Conservation (phyloP, 1,284 basidiomycete genomes). For the Malassezia furfur region DNA sequence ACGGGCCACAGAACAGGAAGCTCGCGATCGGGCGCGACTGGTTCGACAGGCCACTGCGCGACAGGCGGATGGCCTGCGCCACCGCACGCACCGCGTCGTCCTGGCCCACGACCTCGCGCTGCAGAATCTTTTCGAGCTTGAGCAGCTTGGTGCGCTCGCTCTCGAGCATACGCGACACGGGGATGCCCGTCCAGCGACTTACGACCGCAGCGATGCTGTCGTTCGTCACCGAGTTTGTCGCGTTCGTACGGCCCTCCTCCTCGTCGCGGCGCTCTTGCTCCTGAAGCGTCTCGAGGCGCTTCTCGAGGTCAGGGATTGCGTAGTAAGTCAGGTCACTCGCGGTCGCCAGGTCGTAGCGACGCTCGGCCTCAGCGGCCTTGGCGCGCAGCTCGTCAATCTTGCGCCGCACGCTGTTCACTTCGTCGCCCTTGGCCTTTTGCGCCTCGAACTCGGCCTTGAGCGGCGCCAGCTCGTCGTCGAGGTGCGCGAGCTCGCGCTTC, state of each 20-base stretch:
- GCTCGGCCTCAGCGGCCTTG: constrained; percentile 88
- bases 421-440: constrained; percentile 75
- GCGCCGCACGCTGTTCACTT: constrained; percentile 68
- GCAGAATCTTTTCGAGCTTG: constrained; percentile 35
- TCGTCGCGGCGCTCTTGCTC: constrained; percentile 50
- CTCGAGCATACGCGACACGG: constrained; percentile 48
- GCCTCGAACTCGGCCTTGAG: constrained; percentile 80
- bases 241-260: constrained; percentile 36
- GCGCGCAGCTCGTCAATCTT: constrained; percentile 84
- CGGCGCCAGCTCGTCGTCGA: constrained; percentile 82
- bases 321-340: constrained; percentile 79
- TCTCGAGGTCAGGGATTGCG: constrained; percentile 78
- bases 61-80: constrained; percentile 55
- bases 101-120: constrained; percentile 53
- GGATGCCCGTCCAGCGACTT: constrained; percentile 53
- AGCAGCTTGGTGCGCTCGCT: constrained; percentile 44
- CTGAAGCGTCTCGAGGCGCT: constrained; percentile 57
- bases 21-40: constrained; percentile 53
- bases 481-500: constrained; percentile 68
- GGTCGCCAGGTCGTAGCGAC: constrained; percentile 56
- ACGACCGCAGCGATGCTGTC: constrained; percentile 55
- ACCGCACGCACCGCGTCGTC: constrained; percentile 56
- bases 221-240: constrained; percentile 35
- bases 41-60: constrained; percentile 55
- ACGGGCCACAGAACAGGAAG: constrained; percentile 52